Evolutionary conservation across 306 rosid species (phyloP), one percentile per base, ranked within the genome.

Genomic region (Castanea mollissima): DNA sequence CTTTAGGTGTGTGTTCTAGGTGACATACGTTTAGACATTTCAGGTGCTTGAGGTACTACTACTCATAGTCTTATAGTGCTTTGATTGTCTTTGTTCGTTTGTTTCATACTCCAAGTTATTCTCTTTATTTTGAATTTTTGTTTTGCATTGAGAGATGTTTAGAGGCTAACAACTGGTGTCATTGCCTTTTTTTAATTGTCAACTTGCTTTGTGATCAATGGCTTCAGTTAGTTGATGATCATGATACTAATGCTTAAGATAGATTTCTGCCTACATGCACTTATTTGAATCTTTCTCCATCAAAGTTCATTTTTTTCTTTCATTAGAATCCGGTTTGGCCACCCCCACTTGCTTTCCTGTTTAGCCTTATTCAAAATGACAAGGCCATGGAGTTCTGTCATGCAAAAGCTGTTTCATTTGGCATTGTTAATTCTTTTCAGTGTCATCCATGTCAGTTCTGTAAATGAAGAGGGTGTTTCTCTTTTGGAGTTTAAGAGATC

Each of bases 401-500:
- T 57, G 32, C 81, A 67, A 65, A 80, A 63, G 52, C 73, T 78
- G 75, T 80, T 84, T 73, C 74, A 56, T 32, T 76, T 58, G 79
- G 75, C 82, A 71, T 16, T 88, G 18, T 23, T 86, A 32, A 76
- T 84, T 76, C 79, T 72, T 74, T 54, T 80, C 52, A 70, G 75
- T 74, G 18, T 83, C 46, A 65, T 75, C 59, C 65, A 81, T 41
- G 89, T 82, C 1, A 56, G 57, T 76, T 91, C 92, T 1, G 68
- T 87, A 55, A 80, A 85, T 56, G 88, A 92, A 75, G 94, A 92
- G 72, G 90, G 86, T 67, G 78, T 59, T 11, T 74, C 27, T 71
- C 97, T 92, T 83, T 85, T 92, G 89, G 64, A 67, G 86, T 88
- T 92, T 73, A 88, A 81, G 67, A 68, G 9, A 23, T 80, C 86